Base-by-base conservation (phyloP, 306 rosid genomes). In the Inga laurina region DNA sequence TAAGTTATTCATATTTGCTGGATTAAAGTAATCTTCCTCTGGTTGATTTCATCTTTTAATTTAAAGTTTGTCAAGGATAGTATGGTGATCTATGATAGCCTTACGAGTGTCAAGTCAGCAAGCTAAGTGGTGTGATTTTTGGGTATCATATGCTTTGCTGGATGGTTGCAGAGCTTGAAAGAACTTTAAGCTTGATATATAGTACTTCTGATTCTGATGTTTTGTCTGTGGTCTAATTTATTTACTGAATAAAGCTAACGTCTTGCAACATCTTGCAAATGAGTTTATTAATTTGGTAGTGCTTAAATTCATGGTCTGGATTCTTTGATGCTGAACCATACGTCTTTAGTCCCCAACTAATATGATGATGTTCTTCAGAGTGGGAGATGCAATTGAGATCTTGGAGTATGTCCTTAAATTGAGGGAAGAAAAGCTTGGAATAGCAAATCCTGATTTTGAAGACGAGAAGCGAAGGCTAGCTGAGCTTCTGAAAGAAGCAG, bases 321-420 rank as follows among this genome's bases (percentile, higher is more conserved):
- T 68, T 74, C 22, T 75, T 75, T 44, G 16, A 75, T 67, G 52
- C 62, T 84, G 73, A 61, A 81, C 41, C 52, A 77, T 24, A 49
- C 34, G n/a, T 78, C 66, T 57, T 52, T 34, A 18, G 56, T 41
- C 67, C 49, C 80, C 49, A 83, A 75, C 39, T 72, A 65, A 75
- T 49, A 72, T 79, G 57, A 74, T 67, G 64, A 57, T 54, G 51
- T 82, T 72, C 78, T 86, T 81, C 93, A 97, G 99, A 84, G 99
- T 97, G 64, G 98, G 92, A 35, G 99, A 97, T 84, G 99, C 99
- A 54, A 97, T 97, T 83, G 98, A 97, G 84, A 94, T 94, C 80
- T 86, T 97, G 85, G 99, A 97, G 81, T 88, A 88, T 83, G 98
- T 97, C 73, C 97, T 97, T 13, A 97, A 94, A 74, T 79, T 92